Evolutionary conservation across 1,284 basidiomycete species (phyloP).

Genomic region (Phylloboletellus chloephorus): DNA sequence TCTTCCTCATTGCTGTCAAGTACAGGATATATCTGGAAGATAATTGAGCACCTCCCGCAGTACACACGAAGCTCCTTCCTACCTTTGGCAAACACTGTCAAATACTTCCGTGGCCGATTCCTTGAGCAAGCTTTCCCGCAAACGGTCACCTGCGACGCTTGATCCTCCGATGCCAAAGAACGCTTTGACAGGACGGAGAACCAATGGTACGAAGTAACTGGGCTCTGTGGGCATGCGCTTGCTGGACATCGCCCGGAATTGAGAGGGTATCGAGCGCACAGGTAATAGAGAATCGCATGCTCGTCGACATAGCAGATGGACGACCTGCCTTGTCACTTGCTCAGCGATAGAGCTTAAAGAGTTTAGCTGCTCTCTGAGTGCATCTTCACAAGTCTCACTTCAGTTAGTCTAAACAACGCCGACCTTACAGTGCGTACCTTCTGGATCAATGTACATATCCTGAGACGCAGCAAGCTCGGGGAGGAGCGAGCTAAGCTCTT

Average conservation of each 20-base stretch:
- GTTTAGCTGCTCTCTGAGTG: constrained; percentile 50
- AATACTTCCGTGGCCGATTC: constrained; percentile 64
- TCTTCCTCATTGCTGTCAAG: constrained; percentile 81
- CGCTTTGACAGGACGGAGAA: constrained; percentile 76
- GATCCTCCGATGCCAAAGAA: constrained; percentile 65
- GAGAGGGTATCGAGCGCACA: constrained; percentile 83
- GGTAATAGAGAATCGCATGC: constrained; percentile 83
- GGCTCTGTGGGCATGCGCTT: constrained; percentile 67
- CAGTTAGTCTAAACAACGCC: not conserved
- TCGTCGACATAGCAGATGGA: constrained; percentile 69
- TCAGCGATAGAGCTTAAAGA: constrained; percentile 45
- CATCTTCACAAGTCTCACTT: constrained; percentile 38
- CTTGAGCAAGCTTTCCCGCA: constrained; percentile 52
- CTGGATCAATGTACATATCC: constrained; percentile 38
- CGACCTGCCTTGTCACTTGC: constrained; percentile 58
- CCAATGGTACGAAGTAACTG: constrained; percentile 78
- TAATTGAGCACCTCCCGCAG: constrained; percentile 2
- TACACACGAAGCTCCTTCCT: constrained; percentile 19
- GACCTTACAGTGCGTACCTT: constrained; percentile 41
- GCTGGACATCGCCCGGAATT: constrained; percentile 78
- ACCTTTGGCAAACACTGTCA: constrained; percentile 70
- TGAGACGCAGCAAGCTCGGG: constrained; percentile 34
- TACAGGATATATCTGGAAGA: constrained; percentile 58
- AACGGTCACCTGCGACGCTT: constrained; percentile 49
- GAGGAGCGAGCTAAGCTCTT: constrained; percentile 61